Conservation (phyloP, 2,329 filamentous ascomycete genomes). For the Kalmusia sp. region DNA sequence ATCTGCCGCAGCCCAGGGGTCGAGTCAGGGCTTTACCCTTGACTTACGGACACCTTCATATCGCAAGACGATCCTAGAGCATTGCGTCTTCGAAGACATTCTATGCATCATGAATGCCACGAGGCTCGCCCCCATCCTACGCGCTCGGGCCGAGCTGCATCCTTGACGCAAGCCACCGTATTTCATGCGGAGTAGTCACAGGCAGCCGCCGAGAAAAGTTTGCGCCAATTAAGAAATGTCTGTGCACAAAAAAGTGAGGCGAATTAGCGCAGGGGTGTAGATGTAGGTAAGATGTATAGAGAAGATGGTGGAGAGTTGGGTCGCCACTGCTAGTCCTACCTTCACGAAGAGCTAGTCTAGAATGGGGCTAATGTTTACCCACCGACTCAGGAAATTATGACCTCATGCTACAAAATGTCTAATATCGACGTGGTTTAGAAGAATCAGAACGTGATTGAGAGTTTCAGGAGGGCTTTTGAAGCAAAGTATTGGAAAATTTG, state of each 20-base stretch:
- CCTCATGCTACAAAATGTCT: too few relatives aligned
- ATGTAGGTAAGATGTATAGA: too few relatives aligned
- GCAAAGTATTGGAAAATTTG: too few relatives aligned
- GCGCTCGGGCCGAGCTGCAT: background rate
- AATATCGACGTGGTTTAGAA: too few relatives aligned
- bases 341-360: too few relatives aligned
- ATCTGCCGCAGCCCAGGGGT: background rate
- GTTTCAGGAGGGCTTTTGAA: too few relatives aligned
- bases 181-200: background rate
- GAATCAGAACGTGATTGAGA: too few relatives aligned
- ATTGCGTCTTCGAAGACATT: background rate
- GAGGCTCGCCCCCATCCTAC: background rate
- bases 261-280: background rate
- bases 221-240: background rate
- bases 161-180: background rate
- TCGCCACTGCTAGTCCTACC: too few relatives aligned
- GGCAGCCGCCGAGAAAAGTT: background rate
- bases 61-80: background rate
- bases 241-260: slow-evolving; percentile 2
- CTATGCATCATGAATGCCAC: background rate
- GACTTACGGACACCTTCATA: background rate
- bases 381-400: too few relatives aligned
- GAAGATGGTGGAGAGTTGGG: too few relatives aligned
- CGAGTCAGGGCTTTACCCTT: background rate
- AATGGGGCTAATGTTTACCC: too few relatives aligned